Base-by-base conservation (phyloP, 176 grass and related monocot species). In the Eremochloa ophiuroides region DNA sequence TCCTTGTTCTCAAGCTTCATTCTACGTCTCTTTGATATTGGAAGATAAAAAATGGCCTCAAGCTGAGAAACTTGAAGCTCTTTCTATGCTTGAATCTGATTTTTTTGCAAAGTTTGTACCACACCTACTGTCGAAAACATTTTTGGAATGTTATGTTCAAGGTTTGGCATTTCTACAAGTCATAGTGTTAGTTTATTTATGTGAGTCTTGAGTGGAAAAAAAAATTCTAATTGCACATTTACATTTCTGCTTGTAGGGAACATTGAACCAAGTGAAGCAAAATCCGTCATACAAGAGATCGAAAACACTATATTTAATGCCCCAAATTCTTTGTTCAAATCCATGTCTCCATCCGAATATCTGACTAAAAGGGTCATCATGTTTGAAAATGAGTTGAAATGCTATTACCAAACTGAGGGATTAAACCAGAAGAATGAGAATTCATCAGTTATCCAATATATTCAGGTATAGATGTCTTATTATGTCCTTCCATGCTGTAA, bases 371-470 rank as follows among this genome's bases (percentile, higher is more conserved):
- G 95, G 87, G 61, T 77, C 74, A 74, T 91, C 67, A 98, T 94
- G 80, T 90, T 98, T 74, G 92, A 93, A 84, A 85, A 82, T 79
- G 88, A 89, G 78, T 83, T 94, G 33, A 92, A 90, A 39, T 89
- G 81, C 73, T 83, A 83, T 51, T 89, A 98, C 74, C 90, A 87
- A 74, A 70, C 79, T 70, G 89, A 94, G 43, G 95, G 90, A 23
- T 83, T 94, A 55, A 93, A 98, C 89, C 59, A 74, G 16, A 92
- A 90, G 66, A 85, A 98, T 73, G 81, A 94, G 62, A 98, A 98
- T 85, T 98, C 95, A 86, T 87, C 95, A 9, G 67, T 94, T 66
- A 67, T 94, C 75, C 92, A 98, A 75, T 98, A 98, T 87, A 98
- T 94, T 82, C 95, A 94, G 92, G 95, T 97, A 46, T 69, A 71